A percentile compares a stretch with the other conserved stretches of the same genome.
phyloP scores from a whole-genome alignment of 2,329 filamentous ascomycete genomes.

The Penicillium thymicola region DNA sequence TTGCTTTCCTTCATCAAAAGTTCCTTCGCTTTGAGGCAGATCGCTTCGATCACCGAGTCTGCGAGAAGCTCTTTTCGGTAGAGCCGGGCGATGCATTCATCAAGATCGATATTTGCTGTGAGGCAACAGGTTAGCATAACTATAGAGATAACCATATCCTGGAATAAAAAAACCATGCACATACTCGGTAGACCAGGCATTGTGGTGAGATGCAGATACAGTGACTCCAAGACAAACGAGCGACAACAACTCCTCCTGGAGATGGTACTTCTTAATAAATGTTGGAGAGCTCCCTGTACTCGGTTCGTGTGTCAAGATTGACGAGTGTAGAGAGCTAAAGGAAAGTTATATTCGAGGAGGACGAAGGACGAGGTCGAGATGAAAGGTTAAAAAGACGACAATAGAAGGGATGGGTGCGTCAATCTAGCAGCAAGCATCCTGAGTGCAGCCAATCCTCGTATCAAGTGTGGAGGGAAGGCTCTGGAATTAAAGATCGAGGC shows the following conservation, averaged over 20 bases:
- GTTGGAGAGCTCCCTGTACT: background rate
- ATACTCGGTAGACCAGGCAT: slow-evolving; percentile 48
- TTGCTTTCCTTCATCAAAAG: slow-evolving; percentile 99
- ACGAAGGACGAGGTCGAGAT: background rate
- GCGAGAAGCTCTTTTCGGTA: slow-evolving; percentile 97
- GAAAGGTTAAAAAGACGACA: background rate
- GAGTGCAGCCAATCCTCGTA: slow-evolving; percentile 1
- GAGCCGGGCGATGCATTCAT: slow-evolving; percentile 94
- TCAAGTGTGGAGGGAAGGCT: background rate
- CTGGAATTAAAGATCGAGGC: background rate
- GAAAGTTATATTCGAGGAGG: background rate
- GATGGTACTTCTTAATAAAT: background rate
- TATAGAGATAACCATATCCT: background rate
- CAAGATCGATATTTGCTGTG: slow-evolving; percentile 89
- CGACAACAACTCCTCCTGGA: background rate
- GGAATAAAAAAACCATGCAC: slow-evolving; percentile 13
- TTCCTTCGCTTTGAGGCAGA: slow-evolving; percentile 99
- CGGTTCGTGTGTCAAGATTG: background rate
- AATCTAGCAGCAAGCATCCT: background rate
- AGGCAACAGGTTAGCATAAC: slow-evolving; percentile 10
- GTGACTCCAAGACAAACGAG: background rate
- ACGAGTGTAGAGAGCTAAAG: background rate
- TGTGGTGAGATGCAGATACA: slow-evolving; percentile 12
- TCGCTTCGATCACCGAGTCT: slow-evolving; percentile 96
- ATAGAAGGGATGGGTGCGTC: background rate